A percentile compares a stretch with the other conserved stretches of the same genome.
These are phyloP conservation scores for Stemphylium vesicarium DNA, from an alignment of 2,329 filamentous ascomycete species.

Conservation along the genomic window DNA sequence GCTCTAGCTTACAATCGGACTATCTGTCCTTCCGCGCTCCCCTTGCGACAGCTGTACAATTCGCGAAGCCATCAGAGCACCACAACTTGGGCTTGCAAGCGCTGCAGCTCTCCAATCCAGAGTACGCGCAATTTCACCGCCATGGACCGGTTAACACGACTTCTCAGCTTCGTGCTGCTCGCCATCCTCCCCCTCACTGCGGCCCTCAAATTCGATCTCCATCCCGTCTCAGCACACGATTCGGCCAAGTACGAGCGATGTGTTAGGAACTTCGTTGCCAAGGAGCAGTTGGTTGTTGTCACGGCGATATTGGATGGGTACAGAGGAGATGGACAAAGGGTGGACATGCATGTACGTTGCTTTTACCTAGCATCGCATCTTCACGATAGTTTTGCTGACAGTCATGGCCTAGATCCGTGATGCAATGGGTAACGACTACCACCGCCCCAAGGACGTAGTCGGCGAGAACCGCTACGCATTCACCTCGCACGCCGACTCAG, in stretches of 20 bases:
- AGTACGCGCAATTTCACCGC: slow-evolving; percentile 17
- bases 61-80: slow-evolving; percentile 27
- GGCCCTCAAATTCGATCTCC: slow-evolving; percentile 93
- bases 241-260: slow-evolving; percentile 77
- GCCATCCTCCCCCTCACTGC: slow-evolving; percentile 55
- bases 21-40: slow-evolving; percentile 43
- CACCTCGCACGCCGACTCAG: slow-evolving; percentile 87
- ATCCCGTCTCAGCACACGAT: slow-evolving; percentile 69
- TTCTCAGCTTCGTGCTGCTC: slow-evolving; percentile 42
- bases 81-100: slow-evolving; percentile 18
- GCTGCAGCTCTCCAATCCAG: slow-evolving; percentile 21
- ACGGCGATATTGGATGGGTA: slow-evolving; percentile 86
- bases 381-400: slow-evolving; percentile 1
- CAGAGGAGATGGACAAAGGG: slow-evolving; percentile 87
- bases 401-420: slow-evolving; percentile 77
- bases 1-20: slow-evolving; percentile 30
- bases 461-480: slow-evolving; percentile 94
- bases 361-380: neutral
- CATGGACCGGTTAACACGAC: slow-evolving; percentile 47
- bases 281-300: slow-evolving; percentile 93
- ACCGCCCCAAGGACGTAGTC: slow-evolving; percentile 84
- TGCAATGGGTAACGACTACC: slow-evolving; percentile 94
- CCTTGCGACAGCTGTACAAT: slow-evolving; percentile 30
- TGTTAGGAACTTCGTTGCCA: slow-evolving; percentile 92
- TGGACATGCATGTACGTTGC: slow-evolving; percentile 89